Evolutionary conservation across 192 early-diverging fungal species (phyloP).

Genomic region (Entomortierella chlamydospora): DNA sequence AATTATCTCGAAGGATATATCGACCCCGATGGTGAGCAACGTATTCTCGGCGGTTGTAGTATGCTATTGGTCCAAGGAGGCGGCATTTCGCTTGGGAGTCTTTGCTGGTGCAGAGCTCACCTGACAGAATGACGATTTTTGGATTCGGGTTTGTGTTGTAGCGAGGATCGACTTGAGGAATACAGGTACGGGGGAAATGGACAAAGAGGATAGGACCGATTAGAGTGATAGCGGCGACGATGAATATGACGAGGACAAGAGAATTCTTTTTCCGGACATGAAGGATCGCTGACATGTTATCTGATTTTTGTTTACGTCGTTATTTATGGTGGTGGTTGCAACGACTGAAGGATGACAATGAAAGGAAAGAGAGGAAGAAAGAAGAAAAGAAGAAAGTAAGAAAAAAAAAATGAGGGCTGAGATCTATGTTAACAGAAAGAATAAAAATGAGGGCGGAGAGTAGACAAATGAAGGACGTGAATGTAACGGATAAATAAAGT

Average conservation of each 20-base stretch:
- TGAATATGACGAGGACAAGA: background rate
- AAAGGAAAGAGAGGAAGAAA: background rate
- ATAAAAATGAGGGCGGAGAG: no score
- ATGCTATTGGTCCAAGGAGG: background rate
- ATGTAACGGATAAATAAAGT: no score
- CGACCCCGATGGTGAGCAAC: conserved; percentile 13
- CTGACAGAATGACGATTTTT: conserved; percentile 29
- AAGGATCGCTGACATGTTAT: conserved; percentile 10
- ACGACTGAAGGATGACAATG: background rate
- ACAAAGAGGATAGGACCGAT: conserved; percentile 11
- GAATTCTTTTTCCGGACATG: conserved; percentile 4
- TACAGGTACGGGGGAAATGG: conserved; percentile 26
- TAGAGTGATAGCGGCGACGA: background rate
- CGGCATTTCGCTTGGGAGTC: conserved; percentile 14
- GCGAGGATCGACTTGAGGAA: conserved; percentile 3
- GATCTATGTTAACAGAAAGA: no score
- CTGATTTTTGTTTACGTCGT: no score
- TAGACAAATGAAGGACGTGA: no score
- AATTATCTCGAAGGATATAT: conserved; percentile 29
- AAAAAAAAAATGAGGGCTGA: background rate
- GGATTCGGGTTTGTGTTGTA: conserved; percentile 1
- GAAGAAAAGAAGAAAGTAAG: background rate
- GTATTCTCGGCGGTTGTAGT: conserved; percentile 27
- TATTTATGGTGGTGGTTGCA: background rate
- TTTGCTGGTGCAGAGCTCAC: conserved; percentile 10